Evolutionary conservation across 768 basidiomycete species (phyloP).

Genomic region (Leccinum olivaceopallidum): DNA sequence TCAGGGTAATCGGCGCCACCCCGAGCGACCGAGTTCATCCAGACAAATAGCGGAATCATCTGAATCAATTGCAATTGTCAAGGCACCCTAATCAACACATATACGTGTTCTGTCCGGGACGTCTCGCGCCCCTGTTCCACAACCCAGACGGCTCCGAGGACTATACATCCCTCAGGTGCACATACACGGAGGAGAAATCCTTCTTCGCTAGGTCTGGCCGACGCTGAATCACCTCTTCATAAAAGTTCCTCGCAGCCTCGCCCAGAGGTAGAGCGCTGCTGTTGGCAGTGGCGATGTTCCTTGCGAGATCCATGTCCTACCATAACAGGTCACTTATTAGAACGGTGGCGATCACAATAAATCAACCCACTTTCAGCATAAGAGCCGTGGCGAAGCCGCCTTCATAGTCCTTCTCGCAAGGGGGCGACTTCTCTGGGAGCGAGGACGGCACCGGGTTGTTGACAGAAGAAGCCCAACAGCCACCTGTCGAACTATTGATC

Average conservation of each 20-base stretch:
- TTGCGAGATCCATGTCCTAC: slow-evolving; percentile 86
- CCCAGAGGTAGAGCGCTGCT: slow-evolving; percentile 64
- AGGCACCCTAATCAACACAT: slow-evolving; percentile 16
- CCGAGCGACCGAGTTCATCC: not conserved
- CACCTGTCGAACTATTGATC: slow-evolving; percentile 82
- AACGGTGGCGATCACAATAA: slow-evolving; percentile 1
- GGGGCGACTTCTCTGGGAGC: slow-evolving; percentile 69
- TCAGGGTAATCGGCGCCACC: not conserved
- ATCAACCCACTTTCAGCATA: slow-evolving; percentile 70
- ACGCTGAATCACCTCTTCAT: slow-evolving; percentile 51
- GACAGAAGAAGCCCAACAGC: slow-evolving; percentile 80
- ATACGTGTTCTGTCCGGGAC: slow-evolving; percentile 5
- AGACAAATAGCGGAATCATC: not conserved
- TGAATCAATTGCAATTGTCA: not conserved
- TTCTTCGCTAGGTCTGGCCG: slow-evolving; percentile 62
- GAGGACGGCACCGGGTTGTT: slow-evolving; percentile 88
- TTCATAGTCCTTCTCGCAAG: slow-evolving; percentile 80
- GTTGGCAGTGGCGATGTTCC: slow-evolving; percentile 52
- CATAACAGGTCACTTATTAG: slow-evolving; percentile 9
- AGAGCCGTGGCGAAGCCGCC: slow-evolving; percentile 83
- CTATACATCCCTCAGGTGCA: slow-evolving; percentile 45
- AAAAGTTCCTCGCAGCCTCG: slow-evolving; percentile 61
- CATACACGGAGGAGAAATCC: slow-evolving; percentile 84
- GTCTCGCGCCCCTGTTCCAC: not conserved
- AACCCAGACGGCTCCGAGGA: slow-evolving; percentile 1